A percentile compares a stretch with the other conserved stretches of the same genome.
Evolutionary conservation across 441 rosid species (phyloP).

Genomic region (Codiaeum variegatum): DNA sequence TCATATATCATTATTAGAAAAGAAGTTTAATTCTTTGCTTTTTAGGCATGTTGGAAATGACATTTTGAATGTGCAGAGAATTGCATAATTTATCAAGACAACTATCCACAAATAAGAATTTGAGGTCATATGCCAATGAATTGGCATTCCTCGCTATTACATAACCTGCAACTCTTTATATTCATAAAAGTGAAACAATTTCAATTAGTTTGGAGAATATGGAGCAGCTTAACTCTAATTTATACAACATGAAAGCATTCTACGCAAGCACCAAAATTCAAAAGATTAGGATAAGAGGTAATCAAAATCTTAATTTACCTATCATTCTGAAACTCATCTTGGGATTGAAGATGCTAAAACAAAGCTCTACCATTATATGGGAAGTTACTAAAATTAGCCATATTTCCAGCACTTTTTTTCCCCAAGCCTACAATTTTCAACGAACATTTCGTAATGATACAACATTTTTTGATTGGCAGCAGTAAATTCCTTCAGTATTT

Average conservation of each 20-base stretch:
- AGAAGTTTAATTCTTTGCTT: background rate
- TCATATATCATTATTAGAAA: background rate
- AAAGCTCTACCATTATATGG: background rate
- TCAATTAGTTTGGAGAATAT: background rate
- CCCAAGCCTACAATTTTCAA: background rate
- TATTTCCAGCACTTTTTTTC: background rate
- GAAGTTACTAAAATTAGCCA: background rate
- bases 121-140: no score
- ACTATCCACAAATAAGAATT: no score
- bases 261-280: background rate
- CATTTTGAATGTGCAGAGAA: background rate
- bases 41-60: background rate
- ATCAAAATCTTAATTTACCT: no score
- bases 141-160: no score
- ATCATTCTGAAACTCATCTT: background rate
- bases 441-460: background rate
- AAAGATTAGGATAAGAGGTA: no score
- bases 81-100: background rate
- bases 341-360: background rate
- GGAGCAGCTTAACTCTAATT: background rate
- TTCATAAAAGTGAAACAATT: no score
- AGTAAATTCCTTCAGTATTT: background rate
- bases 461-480: background rate
- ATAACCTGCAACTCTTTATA: no score
- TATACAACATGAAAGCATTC: constrained; percentile 1